Evolutionary conservation across 2,329 filamentous ascomycete genomes (phyloP).

Genomic region (Penicillium sp.): DNA sequence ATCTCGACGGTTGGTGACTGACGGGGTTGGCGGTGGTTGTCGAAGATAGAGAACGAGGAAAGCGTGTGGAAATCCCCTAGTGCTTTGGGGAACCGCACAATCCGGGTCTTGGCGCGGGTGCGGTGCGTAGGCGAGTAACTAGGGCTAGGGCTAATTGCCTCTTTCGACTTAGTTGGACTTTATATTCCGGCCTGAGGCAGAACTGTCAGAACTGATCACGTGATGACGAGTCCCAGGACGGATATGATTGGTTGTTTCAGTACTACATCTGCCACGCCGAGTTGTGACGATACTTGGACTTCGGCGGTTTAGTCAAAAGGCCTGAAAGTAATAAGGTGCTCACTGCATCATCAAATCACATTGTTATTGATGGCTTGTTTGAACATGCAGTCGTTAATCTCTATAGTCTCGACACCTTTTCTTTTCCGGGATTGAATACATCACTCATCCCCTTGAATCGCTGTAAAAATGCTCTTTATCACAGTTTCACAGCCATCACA

Average conservation of each 20-base stretch:
- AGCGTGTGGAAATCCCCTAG: constrained; percentile 26
- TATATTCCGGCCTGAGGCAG: constrained; percentile 7
- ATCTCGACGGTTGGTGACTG: constrained; percentile 45
- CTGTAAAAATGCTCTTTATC: constrained; percentile 5
- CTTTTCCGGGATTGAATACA: too few species aligned
- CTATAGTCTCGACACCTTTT: too few species aligned
- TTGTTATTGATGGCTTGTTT: too few species aligned
- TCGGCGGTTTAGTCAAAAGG: not conserved
- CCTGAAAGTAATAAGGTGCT: too few species aligned
- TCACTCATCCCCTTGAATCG: too few species aligned
- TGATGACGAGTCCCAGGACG: too few species aligned
- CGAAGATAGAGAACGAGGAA: constrained; percentile 29
- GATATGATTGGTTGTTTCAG: too few species aligned
- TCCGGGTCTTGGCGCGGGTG: constrained; percentile 33
- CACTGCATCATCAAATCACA: too few species aligned
- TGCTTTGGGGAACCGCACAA: constrained; percentile 28
- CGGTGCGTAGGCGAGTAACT: constrained; percentile 38
- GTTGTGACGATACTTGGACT: too few species aligned
- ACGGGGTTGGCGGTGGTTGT: constrained; percentile 38
- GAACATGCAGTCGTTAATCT: constrained; percentile 2
- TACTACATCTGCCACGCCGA: too few species aligned
- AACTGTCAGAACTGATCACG: not conserved
- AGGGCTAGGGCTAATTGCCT: constrained; percentile 39
- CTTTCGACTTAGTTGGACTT: constrained; percentile 2
- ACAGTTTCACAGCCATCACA: constrained; percentile 34